Conservation (phyloP, 2,329 filamentous ascomycete genomes). For the Phyllosticta citribraziliensis region DNA sequence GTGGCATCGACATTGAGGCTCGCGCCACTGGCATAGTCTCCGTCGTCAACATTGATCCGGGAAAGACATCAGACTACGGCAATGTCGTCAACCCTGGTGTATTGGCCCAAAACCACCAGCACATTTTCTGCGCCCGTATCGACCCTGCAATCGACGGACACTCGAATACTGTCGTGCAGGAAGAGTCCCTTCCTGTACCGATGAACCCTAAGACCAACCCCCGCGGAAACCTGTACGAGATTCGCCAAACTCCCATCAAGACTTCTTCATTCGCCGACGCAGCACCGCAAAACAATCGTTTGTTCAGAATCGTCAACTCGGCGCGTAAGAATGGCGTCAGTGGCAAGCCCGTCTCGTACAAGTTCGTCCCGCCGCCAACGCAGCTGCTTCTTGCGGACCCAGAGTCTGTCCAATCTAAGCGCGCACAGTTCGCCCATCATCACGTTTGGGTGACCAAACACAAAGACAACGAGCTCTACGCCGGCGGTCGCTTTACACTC, state of each 20-base stretch:
- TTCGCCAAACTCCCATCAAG: slow-evolving; percentile 40
- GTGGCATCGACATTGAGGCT: slow-evolving; percentile 50
- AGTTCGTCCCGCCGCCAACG: slow-evolving; percentile 37
- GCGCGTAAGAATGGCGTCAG: slow-evolving; percentile 35
- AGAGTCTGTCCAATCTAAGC: slow-evolving; percentile 34
- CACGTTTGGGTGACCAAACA: slow-evolving; percentile 47
- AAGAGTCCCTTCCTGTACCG: slow-evolving; percentile 43
- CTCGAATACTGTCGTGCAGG: slow-evolving; percentile 44
- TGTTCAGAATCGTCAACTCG: slow-evolving; percentile 46
- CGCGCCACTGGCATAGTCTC: slow-evolving; percentile 59
- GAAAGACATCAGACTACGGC: slow-evolving; percentile 45
- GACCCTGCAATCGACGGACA: slow-evolving; percentile 54
- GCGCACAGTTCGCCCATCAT: slow-evolving; percentile 41
- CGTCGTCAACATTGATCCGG: slow-evolving; percentile 49
- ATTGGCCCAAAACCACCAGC: slow-evolving; percentile 60
- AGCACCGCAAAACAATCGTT: slow-evolving; percentile 42
- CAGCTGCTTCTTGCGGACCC: slow-evolving; percentile 41
- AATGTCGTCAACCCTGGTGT: slow-evolving; percentile 56
- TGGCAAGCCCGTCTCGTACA: slow-evolving; percentile 39
- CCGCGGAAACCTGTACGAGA: slow-evolving; percentile 50
- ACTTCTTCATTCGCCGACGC: slow-evolving; percentile 42
- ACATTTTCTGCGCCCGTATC: slow-evolving; percentile 56
- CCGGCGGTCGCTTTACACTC: slow-evolving; percentile 39
- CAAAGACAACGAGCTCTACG: slow-evolving; percentile 41
- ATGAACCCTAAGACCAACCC: slow-evolving; percentile 48